These are phyloP conservation scores for Pittosporum tobira DNA, from an alignment of 129 eudicot genomes.

Conservation along the genomic window DNA sequence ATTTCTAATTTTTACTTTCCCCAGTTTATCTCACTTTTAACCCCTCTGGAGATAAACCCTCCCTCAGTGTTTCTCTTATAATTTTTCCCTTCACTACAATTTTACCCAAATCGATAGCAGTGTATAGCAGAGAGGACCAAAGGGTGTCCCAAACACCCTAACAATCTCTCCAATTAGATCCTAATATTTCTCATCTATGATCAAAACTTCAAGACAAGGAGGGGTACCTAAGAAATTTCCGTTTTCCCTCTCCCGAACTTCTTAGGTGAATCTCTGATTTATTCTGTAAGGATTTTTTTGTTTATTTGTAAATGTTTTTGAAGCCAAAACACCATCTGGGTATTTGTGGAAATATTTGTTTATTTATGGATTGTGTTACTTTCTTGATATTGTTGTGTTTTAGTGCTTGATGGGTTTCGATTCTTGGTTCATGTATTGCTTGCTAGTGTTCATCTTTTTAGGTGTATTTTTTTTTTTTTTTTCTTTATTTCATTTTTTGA, in stretches of 20 bases:
- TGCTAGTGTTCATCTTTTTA: too few relatives aligned
- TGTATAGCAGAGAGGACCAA: too few relatives aligned
- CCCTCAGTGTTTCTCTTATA: too few relatives aligned
- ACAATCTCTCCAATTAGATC: slow-evolving; percentile 3
- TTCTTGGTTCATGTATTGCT: neutral
- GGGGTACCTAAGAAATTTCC: neutral
- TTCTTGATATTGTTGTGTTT: neutral
- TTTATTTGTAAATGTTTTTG: neutral
- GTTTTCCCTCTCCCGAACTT: neutral
- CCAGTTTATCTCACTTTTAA: too few relatives aligned
- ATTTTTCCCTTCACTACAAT: too few relatives aligned
- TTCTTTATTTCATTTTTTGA: neutral
- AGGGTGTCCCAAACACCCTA: too few relatives aligned
- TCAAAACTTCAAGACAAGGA: neutral
- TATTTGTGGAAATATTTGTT: neutral
- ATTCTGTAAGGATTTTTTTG: neutral
- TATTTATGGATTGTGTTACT: neutral
- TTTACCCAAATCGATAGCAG: too few relatives aligned
- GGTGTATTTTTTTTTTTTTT: too few relatives aligned
- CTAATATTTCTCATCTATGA: neutral
- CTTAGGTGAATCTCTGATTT: slow-evolving; percentile 15
- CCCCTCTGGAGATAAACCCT: too few relatives aligned
- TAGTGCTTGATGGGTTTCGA: neutral
- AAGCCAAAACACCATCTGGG: neutral
- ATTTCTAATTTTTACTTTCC: too few relatives aligned